These are phyloP conservation scores for Venturia nashicola DNA, from an alignment of 2,329 filamentous ascomycete genomes.

Conservation along the genomic window DNA sequence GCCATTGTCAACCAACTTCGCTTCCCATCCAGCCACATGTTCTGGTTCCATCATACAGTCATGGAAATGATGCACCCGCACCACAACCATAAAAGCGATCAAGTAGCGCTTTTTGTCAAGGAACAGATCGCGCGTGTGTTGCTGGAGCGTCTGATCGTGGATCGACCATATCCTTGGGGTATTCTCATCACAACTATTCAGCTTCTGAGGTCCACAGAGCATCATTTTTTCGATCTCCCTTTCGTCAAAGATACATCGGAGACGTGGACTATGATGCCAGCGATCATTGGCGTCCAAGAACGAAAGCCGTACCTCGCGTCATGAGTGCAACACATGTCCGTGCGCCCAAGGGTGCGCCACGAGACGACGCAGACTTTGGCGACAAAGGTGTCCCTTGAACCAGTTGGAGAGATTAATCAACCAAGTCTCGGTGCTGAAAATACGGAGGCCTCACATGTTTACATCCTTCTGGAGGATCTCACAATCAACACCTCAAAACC, in stretches of 20 bases:
- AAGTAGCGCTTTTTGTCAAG: constrained; percentile 62
- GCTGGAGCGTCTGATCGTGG: constrained; percentile 75
- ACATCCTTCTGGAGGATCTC: background rate
- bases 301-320: background rate
- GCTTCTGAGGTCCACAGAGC: constrained; percentile 80
- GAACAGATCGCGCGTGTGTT: constrained; percentile 85
- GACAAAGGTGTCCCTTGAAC: background rate
- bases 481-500: background rate
- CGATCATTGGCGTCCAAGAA: background rate
- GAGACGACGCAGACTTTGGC: background rate
- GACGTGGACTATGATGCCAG: background rate
- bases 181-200: constrained; percentile 79
- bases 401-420: background rate
- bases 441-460: background rate
- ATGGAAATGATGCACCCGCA: constrained; percentile 63
- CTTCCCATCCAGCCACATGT: constrained; percentile 78
- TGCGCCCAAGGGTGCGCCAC: background rate
- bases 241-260: constrained; percentile 66
- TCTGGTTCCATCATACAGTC: constrained; percentile 81
- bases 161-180: constrained; percentile 93
- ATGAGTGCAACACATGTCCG: background rate
- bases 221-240: constrained; percentile 82
- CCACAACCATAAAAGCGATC: constrained; percentile 35
- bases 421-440: background rate
- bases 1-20: constrained; percentile 87